phyloP scores from a whole-genome alignment of 495 filamentous ascomycete species.

The Xylaria cubensis region DNA sequence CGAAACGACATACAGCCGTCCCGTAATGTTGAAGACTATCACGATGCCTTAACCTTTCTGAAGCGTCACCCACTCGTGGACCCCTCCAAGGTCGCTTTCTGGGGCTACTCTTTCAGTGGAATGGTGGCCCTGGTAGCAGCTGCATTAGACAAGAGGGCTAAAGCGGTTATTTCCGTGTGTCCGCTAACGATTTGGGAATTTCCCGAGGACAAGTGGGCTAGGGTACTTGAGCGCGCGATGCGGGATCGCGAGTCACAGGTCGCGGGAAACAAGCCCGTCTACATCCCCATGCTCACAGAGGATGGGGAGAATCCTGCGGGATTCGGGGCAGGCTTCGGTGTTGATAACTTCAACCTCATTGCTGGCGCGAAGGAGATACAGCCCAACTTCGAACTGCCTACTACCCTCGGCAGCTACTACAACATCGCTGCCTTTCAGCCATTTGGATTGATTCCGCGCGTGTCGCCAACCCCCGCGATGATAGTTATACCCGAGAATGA shows the following conservation, averaged over 20 bases:
- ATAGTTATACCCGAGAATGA: conserved; percentile 43
- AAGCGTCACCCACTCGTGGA: conserved; percentile 40
- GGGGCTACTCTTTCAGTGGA: conserved; percentile 53
- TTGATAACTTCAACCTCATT: conserved; percentile 10
- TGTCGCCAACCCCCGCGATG: conserved; percentile 42
- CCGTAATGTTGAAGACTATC: conserved; percentile 45
- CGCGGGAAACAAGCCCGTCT: conserved; percentile 33
- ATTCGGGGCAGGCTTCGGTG: conserved; percentile 28
- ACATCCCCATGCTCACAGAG: conserved; percentile 36
- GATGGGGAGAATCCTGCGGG: conserved; percentile 48
- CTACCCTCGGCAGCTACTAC: conserved; percentile 34
- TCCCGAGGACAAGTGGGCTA: neutral
- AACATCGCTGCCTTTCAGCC: conserved; percentile 21
- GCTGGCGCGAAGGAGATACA: neutral
- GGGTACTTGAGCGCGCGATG: neutral
- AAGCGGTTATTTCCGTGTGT: conserved; percentile 8
- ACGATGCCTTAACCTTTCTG: conserved; percentile 47
- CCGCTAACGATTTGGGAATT: conserved; percentile 18
- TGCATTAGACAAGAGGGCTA: conserved; percentile 16
- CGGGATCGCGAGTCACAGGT: conserved; percentile 39
- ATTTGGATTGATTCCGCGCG: conserved; percentile 37
- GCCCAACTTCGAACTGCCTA: neutral
- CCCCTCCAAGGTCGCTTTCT: conserved; percentile 49
- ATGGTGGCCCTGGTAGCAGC: conserved; percentile 23
- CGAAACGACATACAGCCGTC: conserved; percentile 50